phyloP scores from a whole-genome alignment of 306 rosid species.

The Vicia faba region DNA sequence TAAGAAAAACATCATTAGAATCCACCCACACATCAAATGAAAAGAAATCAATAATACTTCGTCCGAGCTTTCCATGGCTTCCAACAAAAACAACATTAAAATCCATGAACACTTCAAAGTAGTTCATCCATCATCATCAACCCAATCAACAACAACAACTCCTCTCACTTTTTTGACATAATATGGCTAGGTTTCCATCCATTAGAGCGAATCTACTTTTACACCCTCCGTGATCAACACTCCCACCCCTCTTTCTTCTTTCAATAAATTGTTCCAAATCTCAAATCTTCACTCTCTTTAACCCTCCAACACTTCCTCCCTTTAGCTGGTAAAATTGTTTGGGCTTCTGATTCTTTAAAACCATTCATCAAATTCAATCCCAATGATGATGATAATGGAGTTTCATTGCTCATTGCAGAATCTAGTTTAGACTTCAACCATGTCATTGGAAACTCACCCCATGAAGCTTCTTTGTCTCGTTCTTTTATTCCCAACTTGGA shows the following conservation, averaged over 20 bases:
- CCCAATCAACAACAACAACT: conserved; percentile 11
- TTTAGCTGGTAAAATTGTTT: conserved; percentile 43
- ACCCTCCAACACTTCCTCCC: conserved; percentile 31
- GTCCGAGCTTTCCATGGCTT: neutral
- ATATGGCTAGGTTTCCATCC: conserved; percentile 54
- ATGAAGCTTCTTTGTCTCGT: conserved; percentile 33
- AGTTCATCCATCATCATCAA: conserved; percentile 23
- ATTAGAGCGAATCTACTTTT: conserved; percentile 55
- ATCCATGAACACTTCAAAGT: neutral
- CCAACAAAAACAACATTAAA: conserved; percentile 13
- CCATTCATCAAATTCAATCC: conserved; percentile 40
- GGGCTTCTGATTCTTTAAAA: conserved; percentile 43
- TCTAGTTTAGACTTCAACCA: conserved; percentile 39
- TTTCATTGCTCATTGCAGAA: conserved; percentile 52
- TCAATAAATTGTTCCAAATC: conserved; percentile 42
- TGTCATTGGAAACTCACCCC: conserved; percentile 23
- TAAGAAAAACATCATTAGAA: too few species aligned
- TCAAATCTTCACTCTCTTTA: conserved; percentile 59
- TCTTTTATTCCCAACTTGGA: conserved; percentile 51
- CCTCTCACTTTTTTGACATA: conserved; percentile 47
- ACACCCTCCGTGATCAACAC: conserved; percentile 23
- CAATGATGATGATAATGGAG: conserved; percentile 42
- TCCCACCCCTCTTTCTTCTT: conserved; percentile 25
- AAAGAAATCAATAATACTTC: neutral
- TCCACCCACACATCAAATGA: too few species aligned